phyloP scores from a whole-genome alignment of 257 asterid genomes.

The Cynanchum wilfordii region DNA sequence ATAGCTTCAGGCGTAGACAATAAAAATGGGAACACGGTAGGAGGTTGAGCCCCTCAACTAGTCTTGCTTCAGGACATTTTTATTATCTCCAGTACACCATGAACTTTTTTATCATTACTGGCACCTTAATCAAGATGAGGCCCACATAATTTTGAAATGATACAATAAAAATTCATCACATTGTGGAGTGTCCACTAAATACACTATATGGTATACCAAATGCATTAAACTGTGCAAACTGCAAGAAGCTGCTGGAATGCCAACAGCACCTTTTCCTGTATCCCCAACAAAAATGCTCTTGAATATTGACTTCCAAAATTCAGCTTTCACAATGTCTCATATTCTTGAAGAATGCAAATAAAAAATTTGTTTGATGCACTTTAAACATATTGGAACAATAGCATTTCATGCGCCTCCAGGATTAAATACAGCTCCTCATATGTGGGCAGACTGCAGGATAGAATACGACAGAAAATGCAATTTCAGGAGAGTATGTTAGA shows the following conservation, averaged over 20 bases:
- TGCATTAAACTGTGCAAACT: not conserved
- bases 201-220: not conserved
- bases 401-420: not conserved
- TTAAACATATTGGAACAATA: not conserved
- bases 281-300: not conserved
- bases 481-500: not conserved
- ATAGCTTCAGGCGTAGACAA: not conserved
- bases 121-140: too few species aligned
- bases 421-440: not conserved
- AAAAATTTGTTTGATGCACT: not conserved
- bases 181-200: too few species aligned
- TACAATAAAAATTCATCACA: too few species aligned
- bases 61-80: not conserved
- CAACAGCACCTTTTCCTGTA: not conserved
- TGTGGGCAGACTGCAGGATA: not conserved
- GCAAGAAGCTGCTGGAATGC: not conserved
- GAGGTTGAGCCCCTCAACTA: not conserved
- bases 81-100: too few species aligned
- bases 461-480: not conserved
- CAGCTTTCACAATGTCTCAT: not conserved
- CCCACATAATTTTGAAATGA: not conserved
- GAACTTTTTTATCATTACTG: too few species aligned
- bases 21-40: not conserved
- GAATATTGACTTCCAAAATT: not conserved
- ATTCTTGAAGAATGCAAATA: not conserved